Evolutionary conservation across 192 early-diverging fungal genomes (phyloP).

Genomic region (Chytriomyces confervae): DNA sequence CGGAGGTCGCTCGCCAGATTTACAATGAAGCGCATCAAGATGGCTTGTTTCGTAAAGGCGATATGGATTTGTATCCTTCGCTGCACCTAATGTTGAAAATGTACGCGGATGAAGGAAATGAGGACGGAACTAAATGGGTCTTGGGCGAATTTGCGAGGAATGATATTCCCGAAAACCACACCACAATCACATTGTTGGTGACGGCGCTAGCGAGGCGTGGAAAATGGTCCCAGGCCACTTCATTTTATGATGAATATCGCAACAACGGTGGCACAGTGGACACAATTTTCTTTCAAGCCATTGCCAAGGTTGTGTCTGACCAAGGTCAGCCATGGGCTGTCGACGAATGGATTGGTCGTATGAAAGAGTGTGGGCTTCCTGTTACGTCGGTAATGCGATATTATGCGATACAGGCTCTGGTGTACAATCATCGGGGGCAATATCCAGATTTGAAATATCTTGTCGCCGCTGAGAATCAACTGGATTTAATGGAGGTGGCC

Average conservation of each 20-base stretch:
- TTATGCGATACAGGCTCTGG: background rate
- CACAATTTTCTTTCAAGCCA: background rate
- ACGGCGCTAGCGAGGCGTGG: background rate
- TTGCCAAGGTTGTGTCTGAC: background rate
- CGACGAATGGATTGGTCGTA: background rate
- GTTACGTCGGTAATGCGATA: background rate
- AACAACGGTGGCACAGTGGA: background rate
- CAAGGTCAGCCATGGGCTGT: background rate
- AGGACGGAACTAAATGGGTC: background rate
- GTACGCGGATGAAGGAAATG: background rate
- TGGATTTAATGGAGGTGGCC: background rate
- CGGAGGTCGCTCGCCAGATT: background rate
- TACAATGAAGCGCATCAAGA: background rate
- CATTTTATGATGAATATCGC: background rate
- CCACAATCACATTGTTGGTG: background rate
- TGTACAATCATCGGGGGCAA: slow-evolving; percentile 5
- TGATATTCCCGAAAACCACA: background rate
- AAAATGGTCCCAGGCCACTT: background rate
- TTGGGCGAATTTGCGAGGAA: background rate
- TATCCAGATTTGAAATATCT: slow-evolving; percentile 22
- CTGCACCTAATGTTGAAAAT: slow-evolving; percentile 3
- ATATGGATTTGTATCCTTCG: background rate
- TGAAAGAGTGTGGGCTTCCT: background rate
- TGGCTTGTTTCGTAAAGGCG: background rate
- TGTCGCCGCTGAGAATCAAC: background rate